Evolutionary conservation across 2,329 filamentous ascomycete species (phyloP).

Genomic region (Fusarium sp.): DNA sequence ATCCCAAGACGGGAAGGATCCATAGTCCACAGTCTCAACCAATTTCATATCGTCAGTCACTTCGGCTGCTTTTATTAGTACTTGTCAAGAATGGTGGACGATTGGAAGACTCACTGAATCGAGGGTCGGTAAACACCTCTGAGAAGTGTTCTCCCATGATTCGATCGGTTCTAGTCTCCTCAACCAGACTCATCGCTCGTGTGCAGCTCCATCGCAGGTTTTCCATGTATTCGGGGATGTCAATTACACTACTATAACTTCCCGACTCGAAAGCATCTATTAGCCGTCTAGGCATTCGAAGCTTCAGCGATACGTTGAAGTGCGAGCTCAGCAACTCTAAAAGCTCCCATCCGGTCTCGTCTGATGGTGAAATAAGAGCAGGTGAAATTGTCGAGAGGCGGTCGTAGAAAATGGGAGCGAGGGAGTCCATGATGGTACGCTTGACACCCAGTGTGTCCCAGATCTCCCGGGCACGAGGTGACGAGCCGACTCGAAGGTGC

Average conservation of each 20-base stretch:
- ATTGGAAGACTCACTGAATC: conserved; percentile 57
- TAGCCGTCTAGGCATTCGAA: conserved; percentile 57
- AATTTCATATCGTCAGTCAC: conserved; percentile 55
- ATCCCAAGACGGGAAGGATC: conserved; percentile 62
- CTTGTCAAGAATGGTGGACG: rapidly evolving
- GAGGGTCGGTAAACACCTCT: conserved; percentile 56
- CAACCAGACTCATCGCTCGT: conserved; percentile 63
- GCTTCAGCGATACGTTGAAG: conserved; percentile 59
- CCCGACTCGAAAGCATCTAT: conserved; percentile 62
- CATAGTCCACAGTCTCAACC: conserved; percentile 62
- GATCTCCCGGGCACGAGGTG: conserved; percentile 58
- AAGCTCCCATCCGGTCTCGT: conserved; percentile 51
- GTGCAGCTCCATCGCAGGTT: conserved; percentile 63
- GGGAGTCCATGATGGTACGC: conserved; percentile 67
- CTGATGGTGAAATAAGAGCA: conserved; percentile 49
- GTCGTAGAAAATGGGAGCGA: conserved; percentile 67
- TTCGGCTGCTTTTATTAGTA: conserved; percentile 52
- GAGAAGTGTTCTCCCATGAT: conserved; percentile 56
- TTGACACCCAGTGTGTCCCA: conserved; percentile 67
- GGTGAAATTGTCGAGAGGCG: conserved; percentile 65
- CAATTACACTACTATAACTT: conserved; percentile 64
- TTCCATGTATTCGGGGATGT: conserved; percentile 59
- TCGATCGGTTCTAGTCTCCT: conserved; percentile 61
- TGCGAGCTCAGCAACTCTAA: conserved; percentile 59
- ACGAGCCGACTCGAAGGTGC: conserved; percentile 63